Base-by-base conservation (phyloP, 2,329 filamentous ascomycete species). In the Atkinsonella texensis region DNA sequence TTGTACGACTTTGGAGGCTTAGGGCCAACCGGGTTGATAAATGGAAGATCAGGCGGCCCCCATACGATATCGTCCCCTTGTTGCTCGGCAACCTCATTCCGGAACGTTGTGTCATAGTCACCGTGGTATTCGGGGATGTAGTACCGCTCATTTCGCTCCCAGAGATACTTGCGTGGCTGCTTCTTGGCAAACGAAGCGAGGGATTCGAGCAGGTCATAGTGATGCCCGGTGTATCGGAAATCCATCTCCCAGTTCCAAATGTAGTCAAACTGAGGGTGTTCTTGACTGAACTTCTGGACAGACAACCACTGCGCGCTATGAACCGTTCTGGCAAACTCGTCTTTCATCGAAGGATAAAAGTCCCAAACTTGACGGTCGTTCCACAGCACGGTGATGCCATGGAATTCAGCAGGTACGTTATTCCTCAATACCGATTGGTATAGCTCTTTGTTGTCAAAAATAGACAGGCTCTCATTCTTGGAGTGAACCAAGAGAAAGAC, bases 221-320 rank as follows among this genome's bases (percentile, higher is more conserved):
- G 83, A 56, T 93, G 86, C 9, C 87, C 87, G 0, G 83, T 88
- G 61, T 85, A 85, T 46, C 88, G 77, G 33, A 84, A 82, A 62
- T 93, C 87, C 68, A 89, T 86, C 63, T 93, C 88, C 87, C 86
- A 90, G 64, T 91, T 90, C 86, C 87, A 93, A 58, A 89, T 75
- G 59, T 79, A 89, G 58, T 90, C 85, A 57, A 87, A 93, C 59
- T 91, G 81, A 0, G 85, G 85, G 59, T 89, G 83, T 48, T 85
- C 83, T 60, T 85, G 76, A 53, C 80, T 80, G 62, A 90, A 89
- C 67, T 83, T 84, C 62, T 89, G 86, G 2, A 89, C 74, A 6
- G 84, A 83, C 57, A 88, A 74, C 73, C 83, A 87, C 60, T 87
- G 83, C 32, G 76, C 73, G 31, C 74, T 74, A 58, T 81, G 77